Base-by-base conservation (phyloP, 1,139 yeast species). In the Blastobotrys arbuscula region DNA sequence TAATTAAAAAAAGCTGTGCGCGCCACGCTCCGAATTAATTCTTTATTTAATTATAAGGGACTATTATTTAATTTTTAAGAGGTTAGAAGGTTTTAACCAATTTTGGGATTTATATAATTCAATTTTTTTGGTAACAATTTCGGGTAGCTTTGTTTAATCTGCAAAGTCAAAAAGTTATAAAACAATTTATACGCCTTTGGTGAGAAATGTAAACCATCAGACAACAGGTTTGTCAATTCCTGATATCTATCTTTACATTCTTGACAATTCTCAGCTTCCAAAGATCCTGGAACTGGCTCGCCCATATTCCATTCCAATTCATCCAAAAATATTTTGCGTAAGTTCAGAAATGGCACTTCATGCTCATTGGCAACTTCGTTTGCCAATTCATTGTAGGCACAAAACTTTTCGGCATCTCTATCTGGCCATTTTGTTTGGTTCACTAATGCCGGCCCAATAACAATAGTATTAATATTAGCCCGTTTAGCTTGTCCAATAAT, bases 201-300 rank as follows among this genome's bases (percentile, higher is more conserved):
- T 1, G 78, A 73, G 60, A 74, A 82, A 62, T 87, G 96, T 36
- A 87, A 66, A 0, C 95, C 95, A 59, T 84, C 92, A 10, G 59
- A 52, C 12, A 76, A 56, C 16, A 72, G n/a, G n/a, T n/a, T n/a
- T n/a, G n/a, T n/a, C n/a, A n/a, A n/a, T n/a, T n/a, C n/a, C n/a
- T n/a, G n/a, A n/a, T n/a, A n/a, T n/a, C n/a, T n/a, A n/a, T n/a
- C n/a, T n/a, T n/a, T n/a, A n/a, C n/a, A n/a, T n/a, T n/a, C n/a
- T n/a, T n/a, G n/a, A n/a, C n/a, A n/a, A n/a, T n/a, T n/a, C n/a
- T n/a, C n/a, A n/a, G n/a, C n/a, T n/a, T n/a, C 67, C 62, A 60
- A 7, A 57, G 21, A 70, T 79, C 58, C 40, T 1, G 61, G 57
- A 19, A 38, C 4, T 20, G 36, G 21, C 5, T 53, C 57, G 20